Conservation (phyloP, 345 rosid species). For the Fremontodendron californicum region DNA sequence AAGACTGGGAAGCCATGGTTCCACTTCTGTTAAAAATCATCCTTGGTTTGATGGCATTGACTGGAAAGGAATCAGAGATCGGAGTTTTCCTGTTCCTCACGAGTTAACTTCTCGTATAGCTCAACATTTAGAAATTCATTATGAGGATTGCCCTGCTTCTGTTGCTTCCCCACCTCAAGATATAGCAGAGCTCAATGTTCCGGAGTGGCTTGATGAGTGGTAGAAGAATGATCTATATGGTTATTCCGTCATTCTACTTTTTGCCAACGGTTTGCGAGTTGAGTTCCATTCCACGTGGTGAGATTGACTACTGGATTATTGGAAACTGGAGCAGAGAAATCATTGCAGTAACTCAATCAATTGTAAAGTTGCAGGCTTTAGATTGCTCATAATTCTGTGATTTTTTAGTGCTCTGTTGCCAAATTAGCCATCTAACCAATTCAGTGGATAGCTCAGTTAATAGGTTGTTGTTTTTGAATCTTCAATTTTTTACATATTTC, state of each 20-base stretch:
- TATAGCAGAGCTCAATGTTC: constrained; percentile 38
- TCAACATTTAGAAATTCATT: constrained; percentile 42
- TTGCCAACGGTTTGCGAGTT: background rate
- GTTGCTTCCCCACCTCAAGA: constrained; percentile 39
- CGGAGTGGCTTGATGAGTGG: constrained; percentile 87
- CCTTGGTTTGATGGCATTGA: constrained; percentile 67
- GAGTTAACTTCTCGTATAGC: constrained; percentile 51
- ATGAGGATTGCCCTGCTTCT: constrained; percentile 31
- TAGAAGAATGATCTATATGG: constrained; percentile 29
- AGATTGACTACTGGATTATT: background rate
- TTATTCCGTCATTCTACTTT: background rate
- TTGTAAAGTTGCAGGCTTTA: constrained; percentile 20
- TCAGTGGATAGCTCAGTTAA: constrained; percentile 25
- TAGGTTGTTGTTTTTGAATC: background rate
- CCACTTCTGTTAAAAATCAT: constrained; percentile 56
- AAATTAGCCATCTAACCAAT: constrained; percentile 27
- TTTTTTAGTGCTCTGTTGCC: background rate
- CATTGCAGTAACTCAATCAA: constrained; percentile 6
- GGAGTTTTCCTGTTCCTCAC: constrained; percentile 50
- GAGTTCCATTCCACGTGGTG: background rate
- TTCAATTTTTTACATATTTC: constrained; percentile 5
- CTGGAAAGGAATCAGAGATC: constrained; percentile 54
- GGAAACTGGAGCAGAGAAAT: background rate
- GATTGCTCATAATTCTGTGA: constrained; percentile 3
- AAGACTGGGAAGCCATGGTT: constrained; percentile 69